phyloP scores from a whole-genome alignment of 129 eudicot species.

The Smallanthus sonchifolius region DNA sequence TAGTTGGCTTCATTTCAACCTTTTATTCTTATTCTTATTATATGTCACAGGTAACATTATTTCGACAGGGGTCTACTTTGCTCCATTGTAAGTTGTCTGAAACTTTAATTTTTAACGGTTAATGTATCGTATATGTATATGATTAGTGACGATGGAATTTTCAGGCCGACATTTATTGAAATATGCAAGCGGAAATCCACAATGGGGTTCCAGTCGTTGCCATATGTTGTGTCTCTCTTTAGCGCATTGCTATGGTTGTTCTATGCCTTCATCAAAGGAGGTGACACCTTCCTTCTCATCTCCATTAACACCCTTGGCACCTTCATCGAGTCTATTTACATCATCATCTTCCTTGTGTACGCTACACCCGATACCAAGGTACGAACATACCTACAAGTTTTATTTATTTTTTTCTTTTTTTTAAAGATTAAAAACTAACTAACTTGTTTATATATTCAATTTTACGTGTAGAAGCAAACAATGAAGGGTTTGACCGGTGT shows the following conservation, averaged over 20 bases:
- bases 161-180: conserved; percentile 29
- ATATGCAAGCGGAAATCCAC: conserved; percentile 30
- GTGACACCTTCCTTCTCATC: conserved; percentile 51
- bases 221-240: conserved; percentile 32
- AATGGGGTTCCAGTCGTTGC: conserved; percentile 36
- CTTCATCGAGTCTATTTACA: conserved; percentile 66
- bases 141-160: not conserved
- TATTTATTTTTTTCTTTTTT: too few species aligned
- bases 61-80: conserved; percentile 40
- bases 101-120: not conserved
- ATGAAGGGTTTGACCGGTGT: conserved; percentile 33
- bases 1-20: not conserved
- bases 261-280: conserved; percentile 32
- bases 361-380: conserved; percentile 55
- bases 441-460: not conserved
- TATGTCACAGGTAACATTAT: conserved; percentile 32
- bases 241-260: conserved; percentile 37
- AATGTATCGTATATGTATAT: not conserved
- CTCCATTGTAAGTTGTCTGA: conserved; percentile 30
- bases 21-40: not conserved
- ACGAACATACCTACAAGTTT: not conserved
- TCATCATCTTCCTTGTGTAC: conserved; percentile 48
- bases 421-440: too few species aligned
- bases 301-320: conserved; percentile 73
- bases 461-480: conserved; percentile 44